These are phyloP conservation scores for Aspergillus ustus DNA, from an alignment of 2,329 filamentous ascomycete genomes.

Conservation along the genomic window DNA sequence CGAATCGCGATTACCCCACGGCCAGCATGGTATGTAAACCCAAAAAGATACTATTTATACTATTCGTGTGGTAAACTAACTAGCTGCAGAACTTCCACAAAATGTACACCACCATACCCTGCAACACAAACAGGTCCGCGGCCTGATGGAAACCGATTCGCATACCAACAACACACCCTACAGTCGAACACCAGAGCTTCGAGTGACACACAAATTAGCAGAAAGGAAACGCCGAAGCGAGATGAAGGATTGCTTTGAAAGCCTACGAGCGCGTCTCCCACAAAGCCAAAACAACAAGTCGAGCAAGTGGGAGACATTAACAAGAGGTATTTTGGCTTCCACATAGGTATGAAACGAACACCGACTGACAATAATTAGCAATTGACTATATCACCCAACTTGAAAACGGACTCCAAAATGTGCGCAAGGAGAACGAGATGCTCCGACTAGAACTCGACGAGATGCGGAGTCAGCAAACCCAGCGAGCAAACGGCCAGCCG, in stretches of 20 bases:
- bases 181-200: conserved; percentile 54
- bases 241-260: conserved; percentile 58
- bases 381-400: conserved; percentile 54
- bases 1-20: conserved; percentile 50
- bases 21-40: conserved; percentile 51
- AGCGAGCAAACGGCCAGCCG: conserved; percentile 38
- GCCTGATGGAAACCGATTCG: conserved; percentile 51
- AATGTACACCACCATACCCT: conserved; percentile 54
- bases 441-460: conserved; percentile 44
- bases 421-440: conserved; percentile 44
- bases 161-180: conserved; percentile 51
- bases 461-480: conserved; percentile 43
- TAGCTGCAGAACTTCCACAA: conserved; percentile 49
- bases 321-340: conserved; percentile 41
- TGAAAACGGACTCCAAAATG: conserved; percentile 46
- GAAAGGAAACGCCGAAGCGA: conserved; percentile 57
- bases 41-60: too few relatives aligned
- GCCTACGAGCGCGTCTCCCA: conserved; percentile 50
- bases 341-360: background rate
- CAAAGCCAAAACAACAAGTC: conserved; percentile 55
- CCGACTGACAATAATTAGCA: conserved; percentile 36
- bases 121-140: conserved; percentile 54
- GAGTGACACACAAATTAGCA: conserved; percentile 56
- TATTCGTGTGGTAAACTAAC: background rate
- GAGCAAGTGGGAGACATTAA: conserved; percentile 58